Evolutionary conservation across 306 rosid species (phyloP), one percentile per base, ranked within the genome.

Genomic region (Cucurbita pepo): DNA sequence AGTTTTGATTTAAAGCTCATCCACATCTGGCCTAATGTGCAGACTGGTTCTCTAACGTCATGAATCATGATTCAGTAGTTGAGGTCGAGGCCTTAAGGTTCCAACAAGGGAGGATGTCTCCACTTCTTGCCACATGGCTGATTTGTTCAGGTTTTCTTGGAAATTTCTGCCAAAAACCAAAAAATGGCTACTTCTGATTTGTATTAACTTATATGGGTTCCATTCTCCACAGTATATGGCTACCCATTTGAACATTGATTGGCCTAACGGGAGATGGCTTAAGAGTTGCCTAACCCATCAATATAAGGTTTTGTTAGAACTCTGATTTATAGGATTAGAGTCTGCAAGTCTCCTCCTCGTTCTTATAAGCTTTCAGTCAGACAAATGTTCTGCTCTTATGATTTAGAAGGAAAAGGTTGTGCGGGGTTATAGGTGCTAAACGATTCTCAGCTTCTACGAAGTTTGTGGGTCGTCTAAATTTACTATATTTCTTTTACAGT

Each of bases 21-120:
- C 77, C 36, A 78, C 76, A 80, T 79, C 86, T 83, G 85, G 78
- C 82, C 69, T 78, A 85, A 86, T 84, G 82, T 85, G 90, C 89
- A 85, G 88, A 86, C 85, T 80, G 81, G 77, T 75, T 85, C 74
- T 56, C 82, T 79, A 75, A 77, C 80, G 11, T 79, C 82, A 77
- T 84, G 85, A 85, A 79, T 81, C 84, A 81, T 83, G 86, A 86
- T 72, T 58, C 78, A 34, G 62, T 86, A 79, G 79, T 86, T 86
- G 86, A 85, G 97, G 90, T 83, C 71, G 78, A 81, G 83, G 81
- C 88, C 91, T 88, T 82, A 81, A 72, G 85, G 83, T 78, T 80
- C 80, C 80, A 43, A 86, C 83, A 75, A 82, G 78, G 77, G 89
- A 78, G 52, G 86, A 80, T 82, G 85, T 80, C 77, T 78, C 84